Conservation (phyloP, 768 basidiomycete species). For the Leccinum imitatum region DNA sequence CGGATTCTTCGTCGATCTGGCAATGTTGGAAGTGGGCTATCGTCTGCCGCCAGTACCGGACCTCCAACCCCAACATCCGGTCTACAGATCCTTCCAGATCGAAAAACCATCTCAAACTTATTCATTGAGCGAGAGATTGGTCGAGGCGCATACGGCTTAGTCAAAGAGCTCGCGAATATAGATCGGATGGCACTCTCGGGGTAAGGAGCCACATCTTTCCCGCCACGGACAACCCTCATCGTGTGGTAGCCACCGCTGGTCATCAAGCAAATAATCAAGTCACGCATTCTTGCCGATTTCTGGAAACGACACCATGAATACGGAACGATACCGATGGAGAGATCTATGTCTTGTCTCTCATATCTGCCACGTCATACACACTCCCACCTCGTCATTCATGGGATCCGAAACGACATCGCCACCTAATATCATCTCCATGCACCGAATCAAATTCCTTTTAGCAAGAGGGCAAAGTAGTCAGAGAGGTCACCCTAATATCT, state of each 20-base stretch:
- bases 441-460: slow-evolving; percentile 41
- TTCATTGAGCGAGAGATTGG: slow-evolving; percentile 87
- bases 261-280: slow-evolving; percentile 98
- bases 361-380: slow-evolving; percentile 77
- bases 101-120: slow-evolving; percentile 81
- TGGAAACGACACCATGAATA: slow-evolving; percentile 97
- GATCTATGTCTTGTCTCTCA: slow-evolving; percentile 90
- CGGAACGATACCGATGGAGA: slow-evolving; percentile 95
- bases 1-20: slow-evolving; percentile 62
- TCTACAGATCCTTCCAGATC: slow-evolving; percentile 39
- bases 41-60: slow-evolving; percentile 56
- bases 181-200: slow-evolving; percentile 73
- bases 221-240: slow-evolving; percentile 7
- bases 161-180: slow-evolving; percentile 86
- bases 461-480: slow-evolving; percentile 68
- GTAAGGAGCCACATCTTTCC: slow-evolving; percentile 48
- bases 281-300: slow-evolving; percentile 96
- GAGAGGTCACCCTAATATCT: slow-evolving; percentile 92
- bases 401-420: slow-evolving; percentile 62
- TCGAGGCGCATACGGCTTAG: slow-evolving; percentile 92
- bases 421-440: slow-evolving; percentile 17
- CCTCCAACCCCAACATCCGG: slow-evolving; percentile 57
- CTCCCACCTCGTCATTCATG: slow-evolving; percentile 80
- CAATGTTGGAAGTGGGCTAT: slow-evolving; percentile 64
- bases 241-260: slow-evolving; percentile 73